Evolutionary conservation across 2,329 filamentous ascomycete genomes (phyloP), one percentile per base, ranked within the genome.

Genomic region (Lachnellula arida): DNA sequence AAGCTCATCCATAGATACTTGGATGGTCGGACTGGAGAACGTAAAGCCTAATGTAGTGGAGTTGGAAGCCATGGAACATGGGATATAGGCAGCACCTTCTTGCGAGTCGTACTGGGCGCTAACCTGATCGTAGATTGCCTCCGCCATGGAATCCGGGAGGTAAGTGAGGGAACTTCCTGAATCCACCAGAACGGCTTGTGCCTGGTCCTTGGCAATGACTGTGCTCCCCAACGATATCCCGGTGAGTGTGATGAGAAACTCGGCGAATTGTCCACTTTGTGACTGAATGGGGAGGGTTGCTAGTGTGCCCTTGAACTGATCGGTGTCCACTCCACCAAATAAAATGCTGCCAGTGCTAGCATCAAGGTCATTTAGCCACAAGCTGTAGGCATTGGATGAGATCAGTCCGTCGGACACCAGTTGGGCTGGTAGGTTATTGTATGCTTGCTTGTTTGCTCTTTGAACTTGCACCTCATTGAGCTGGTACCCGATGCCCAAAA

Each of bases 401-500:
- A 89, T 89, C 49, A 79, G 53, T 7, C 82, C 84, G 4, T 80
- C 75, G 32, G 81, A 71, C 1, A 81, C 81, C 75, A 92, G 75
- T 57, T 81, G 81, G 43, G 81, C 78, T 1, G 88, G 88, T 6
- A 92, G 75, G 68, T 91, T 92, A 44, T 82, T 72, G 71, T 92
- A 92, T 0, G 81, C 55, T 4, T 72, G 56, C 55, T 75, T 71
- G 5, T 78, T 76, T 8, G 76, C 79, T 60, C 81, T 77, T 51
- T 79, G 78, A 46, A 88, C 82, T 63, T 87, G 83, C 12, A 88
- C 89, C 73, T 97, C 92, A 70, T 95, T 94, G 61, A 78, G 71
- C 0, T 80, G 70, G 70, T 96, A 97, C 6, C 92, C 92, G 59
- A 97, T 87, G 17, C 92, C 92, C 19, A 97, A 72, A 43, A 97